phyloP scores from a whole-genome alignment of 2,329 filamentous ascomycete genomes.

The Capronia epimyces region DNA sequence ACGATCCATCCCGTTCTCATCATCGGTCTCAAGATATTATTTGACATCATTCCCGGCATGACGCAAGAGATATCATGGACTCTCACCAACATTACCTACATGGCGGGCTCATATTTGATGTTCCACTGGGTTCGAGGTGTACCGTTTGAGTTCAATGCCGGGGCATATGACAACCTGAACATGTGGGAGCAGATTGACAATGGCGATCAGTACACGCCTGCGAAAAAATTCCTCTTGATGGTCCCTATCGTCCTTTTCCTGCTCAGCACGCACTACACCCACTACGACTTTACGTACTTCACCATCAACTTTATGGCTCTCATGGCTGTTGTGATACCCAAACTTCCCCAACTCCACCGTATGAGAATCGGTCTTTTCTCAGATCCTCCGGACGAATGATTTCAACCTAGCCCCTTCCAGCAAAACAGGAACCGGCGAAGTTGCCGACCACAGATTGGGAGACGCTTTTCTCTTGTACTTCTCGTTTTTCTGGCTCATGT shows the following conservation, averaged over 20 bases:
- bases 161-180: slow-evolving; percentile 98
- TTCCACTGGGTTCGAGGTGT: slow-evolving; percentile 98
- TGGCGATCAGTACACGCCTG: slow-evolving; percentile 94
- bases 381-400: slow-evolving; percentile 57
- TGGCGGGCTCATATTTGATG: slow-evolving; percentile 98
- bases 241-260: slow-evolving; percentile 93
- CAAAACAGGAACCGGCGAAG: neutral
- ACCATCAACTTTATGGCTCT: slow-evolving; percentile 94
- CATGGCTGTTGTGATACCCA: slow-evolving; percentile 88
- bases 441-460: neutral
- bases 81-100: slow-evolving; percentile 96
- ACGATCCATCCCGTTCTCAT: slow-evolving; percentile 95
- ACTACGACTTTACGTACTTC: slow-evolving; percentile 96
- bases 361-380: slow-evolving; percentile 72
- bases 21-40: slow-evolving; percentile 85
- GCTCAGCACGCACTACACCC: slow-evolving; percentile 96
- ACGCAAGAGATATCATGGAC: slow-evolving; percentile 99
- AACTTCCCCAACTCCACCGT: slow-evolving; percentile 79
- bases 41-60: slow-evolving; percentile 91
- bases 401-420: neutral
- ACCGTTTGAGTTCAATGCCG: slow-evolving; percentile 97
- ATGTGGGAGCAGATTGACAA: slow-evolving; percentile 99
- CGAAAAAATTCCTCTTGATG: slow-evolving; percentile 94
- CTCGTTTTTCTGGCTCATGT: neutral
- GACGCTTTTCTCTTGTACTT: too few species aligned